Evolutionary conservation across 169 alveolate genomes (phyloP).

Genomic region (Prorocentrum cordatum): DNA sequence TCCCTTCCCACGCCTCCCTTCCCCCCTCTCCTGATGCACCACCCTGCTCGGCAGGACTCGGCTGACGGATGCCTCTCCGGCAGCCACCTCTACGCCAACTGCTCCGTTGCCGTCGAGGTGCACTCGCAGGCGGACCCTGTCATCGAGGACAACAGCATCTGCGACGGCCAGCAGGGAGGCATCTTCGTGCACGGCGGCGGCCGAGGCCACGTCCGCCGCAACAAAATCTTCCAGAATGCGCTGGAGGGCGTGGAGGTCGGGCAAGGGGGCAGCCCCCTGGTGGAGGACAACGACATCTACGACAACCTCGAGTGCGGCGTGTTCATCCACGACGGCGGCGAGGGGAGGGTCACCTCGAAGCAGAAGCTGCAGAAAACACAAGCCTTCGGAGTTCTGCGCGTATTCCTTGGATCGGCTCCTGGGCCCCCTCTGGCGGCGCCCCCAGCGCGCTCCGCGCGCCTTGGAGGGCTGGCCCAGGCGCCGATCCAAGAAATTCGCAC

Average conservation of each 20-base stretch:
- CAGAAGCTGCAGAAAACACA: too few species aligned
- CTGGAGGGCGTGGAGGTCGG: neutral
- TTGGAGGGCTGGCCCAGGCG: too few species aligned
- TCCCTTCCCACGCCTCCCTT: too few species aligned
- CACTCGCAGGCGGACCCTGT: neutral
- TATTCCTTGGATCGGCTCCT: too few species aligned
- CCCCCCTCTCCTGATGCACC: too few species aligned
- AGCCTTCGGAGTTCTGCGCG: too few species aligned
- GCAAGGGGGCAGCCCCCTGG: neutral
- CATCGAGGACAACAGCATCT: neutral
- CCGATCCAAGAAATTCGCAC: too few species aligned
- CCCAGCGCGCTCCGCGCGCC: too few species aligned
- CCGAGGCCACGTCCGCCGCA: neutral
- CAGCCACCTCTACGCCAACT: neutral
- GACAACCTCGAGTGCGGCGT: neutral
- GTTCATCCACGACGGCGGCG: neutral
- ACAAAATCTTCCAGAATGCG: neutral
- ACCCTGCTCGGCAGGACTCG: too few species aligned
- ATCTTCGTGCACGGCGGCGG: neutral
- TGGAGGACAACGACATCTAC: neutral
- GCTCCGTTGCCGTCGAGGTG: neutral
- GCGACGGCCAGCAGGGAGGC: neutral
- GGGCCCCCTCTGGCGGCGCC: too few species aligned
- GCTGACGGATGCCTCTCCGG: too few species aligned
- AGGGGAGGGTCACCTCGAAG: too few species aligned